Percentiles rank a stretch among this genome's conserved stretches.
Conservation (phyloP, 192 early-diverging fungal genomes). For the Backusella tuberculispora region DNA sequence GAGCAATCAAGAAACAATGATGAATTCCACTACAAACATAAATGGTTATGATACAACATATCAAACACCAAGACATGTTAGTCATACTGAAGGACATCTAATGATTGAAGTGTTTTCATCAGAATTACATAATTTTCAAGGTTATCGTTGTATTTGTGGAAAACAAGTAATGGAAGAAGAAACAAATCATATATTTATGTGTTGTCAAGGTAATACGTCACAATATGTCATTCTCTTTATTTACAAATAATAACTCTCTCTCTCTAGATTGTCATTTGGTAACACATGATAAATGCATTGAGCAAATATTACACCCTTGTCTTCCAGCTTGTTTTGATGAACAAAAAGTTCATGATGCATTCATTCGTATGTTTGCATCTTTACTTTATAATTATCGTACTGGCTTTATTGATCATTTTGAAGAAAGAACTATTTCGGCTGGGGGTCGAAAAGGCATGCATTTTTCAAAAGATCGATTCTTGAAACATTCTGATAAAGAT, state of each 20-base stretch:
- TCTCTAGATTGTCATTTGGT: slow-evolving; percentile 47
- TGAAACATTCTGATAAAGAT: slow-evolving; percentile 49
- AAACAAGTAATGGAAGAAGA: slow-evolving; percentile 17
- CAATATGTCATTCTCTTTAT: too few relatives aligned
- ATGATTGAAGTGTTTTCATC: slow-evolving; percentile 30
- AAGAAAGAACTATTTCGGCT: slow-evolving; percentile 31
- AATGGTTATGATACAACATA: neutral
- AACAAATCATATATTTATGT: slow-evolving; percentile 9
- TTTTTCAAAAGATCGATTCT: slow-evolving; percentile 39
- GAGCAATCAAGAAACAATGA: neutral
- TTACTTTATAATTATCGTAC: slow-evolving; percentile 72
- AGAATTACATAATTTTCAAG: slow-evolving; percentile 26
- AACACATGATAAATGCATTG: slow-evolving; percentile 51
- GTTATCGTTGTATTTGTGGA: slow-evolving; percentile 38
- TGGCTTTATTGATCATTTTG: slow-evolving; percentile 46
- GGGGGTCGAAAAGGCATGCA: slow-evolving; percentile 9
- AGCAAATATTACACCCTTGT: slow-evolving; percentile 58
- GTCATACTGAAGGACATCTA: slow-evolving; percentile 29
- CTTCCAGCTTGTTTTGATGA: slow-evolving; percentile 70
- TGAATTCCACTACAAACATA: neutral
- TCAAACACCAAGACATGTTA: neutral
- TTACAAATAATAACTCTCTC: neutral
- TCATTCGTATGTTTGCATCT: slow-evolving; percentile 78
- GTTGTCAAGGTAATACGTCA: slow-evolving; percentile 29
- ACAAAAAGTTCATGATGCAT: slow-evolving; percentile 62